Evolutionary conservation across 257 asterid genomes (phyloP).

Genomic region (Salvia hispanica): DNA sequence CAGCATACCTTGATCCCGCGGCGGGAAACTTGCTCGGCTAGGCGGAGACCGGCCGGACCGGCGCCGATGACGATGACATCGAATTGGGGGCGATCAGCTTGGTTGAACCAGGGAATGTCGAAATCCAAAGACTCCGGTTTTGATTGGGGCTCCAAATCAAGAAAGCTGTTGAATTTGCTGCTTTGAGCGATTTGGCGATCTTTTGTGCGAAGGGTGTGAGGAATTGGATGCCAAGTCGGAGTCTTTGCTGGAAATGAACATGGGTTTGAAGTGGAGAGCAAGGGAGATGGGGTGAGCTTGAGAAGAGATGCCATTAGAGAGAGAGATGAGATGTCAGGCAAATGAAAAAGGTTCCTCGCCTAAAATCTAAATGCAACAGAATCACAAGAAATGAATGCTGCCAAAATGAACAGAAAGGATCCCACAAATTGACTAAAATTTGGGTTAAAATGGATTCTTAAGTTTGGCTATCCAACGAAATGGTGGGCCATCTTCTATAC

Average conservation of each 20-base stretch:
- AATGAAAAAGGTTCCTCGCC: background rate
- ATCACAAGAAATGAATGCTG: constrained; percentile 1
- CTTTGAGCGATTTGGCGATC: constrained; percentile 33
- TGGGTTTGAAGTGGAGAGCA: constrained; percentile 38
- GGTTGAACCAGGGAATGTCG: constrained; percentile 62
- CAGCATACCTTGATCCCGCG: constrained; percentile 80
- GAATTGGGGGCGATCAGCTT: constrained; percentile 52
- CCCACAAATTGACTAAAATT: background rate
- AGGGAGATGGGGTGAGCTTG: constrained; percentile 42
- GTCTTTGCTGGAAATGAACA: constrained; percentile 31
- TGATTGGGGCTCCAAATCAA: constrained; percentile 67
- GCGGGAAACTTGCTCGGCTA: constrained; percentile 71
- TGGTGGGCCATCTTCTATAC: constrained; percentile 5
- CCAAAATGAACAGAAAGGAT: background rate
- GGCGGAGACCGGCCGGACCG: constrained; percentile 92
- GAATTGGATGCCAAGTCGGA: constrained; percentile 31
- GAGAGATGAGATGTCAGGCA: constrained; percentile 15
- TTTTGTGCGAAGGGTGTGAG: constrained; percentile 31
- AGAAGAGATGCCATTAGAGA: constrained; percentile 57
- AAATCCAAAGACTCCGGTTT: constrained; percentile 55
- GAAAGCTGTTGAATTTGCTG: constrained; percentile 52
- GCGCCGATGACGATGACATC: constrained; percentile 84
- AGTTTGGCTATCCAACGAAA: background rate
- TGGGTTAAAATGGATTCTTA: constrained; percentile 3
- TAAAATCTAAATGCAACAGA: constrained; percentile 20